These are phyloP conservation scores for Annulohypoxylon nitens DNA, from an alignment of 495 filamentous ascomycete genomes.

Conservation along the genomic window DNA sequence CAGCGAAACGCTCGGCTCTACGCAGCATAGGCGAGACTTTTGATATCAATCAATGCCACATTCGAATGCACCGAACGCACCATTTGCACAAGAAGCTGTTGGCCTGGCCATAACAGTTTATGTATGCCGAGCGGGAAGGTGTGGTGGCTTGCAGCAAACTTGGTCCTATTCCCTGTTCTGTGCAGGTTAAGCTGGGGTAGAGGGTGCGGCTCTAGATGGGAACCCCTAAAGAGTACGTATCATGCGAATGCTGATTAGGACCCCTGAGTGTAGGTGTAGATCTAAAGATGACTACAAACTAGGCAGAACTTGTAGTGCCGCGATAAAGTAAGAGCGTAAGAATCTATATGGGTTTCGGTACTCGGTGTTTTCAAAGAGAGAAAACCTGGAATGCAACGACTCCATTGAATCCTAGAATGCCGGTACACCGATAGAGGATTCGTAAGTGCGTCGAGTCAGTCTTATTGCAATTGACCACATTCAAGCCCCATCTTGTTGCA, in stretches of 20 bases:
- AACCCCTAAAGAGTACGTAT: constrained; percentile 15
- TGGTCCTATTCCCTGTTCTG: constrained; percentile 33
- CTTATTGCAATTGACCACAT: constrained; percentile 13
- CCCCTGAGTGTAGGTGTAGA: constrained; percentile 12
- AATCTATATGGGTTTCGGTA: constrained; percentile 14
- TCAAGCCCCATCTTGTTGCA: constrained; percentile 14
- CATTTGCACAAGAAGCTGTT: constrained; percentile 22
- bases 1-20: constrained; percentile 35
- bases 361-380: neutral
- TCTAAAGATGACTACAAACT: constrained; percentile 13
- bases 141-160: constrained; percentile 35
- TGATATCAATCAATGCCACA: constrained; percentile 17
- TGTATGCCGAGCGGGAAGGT: constrained; percentile 31
- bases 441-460: constrained; percentile 5
- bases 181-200: constrained; percentile 26
- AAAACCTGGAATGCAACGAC: constrained; percentile 20
- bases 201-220: constrained; percentile 41
- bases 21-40: constrained; percentile 29
- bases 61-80: neutral
- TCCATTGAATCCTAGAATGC: constrained; percentile 2
- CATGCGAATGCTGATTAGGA: constrained; percentile 24
- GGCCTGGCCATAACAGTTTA: constrained; percentile 20
- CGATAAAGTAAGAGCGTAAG: constrained; percentile 5
- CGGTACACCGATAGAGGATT: constrained; percentile 20
- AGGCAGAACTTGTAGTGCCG: constrained; percentile 7